Evolutionary conservation across 176 grass and related monocot species (phyloP).

Genomic region (Bonia amplexicaulis): DNA sequence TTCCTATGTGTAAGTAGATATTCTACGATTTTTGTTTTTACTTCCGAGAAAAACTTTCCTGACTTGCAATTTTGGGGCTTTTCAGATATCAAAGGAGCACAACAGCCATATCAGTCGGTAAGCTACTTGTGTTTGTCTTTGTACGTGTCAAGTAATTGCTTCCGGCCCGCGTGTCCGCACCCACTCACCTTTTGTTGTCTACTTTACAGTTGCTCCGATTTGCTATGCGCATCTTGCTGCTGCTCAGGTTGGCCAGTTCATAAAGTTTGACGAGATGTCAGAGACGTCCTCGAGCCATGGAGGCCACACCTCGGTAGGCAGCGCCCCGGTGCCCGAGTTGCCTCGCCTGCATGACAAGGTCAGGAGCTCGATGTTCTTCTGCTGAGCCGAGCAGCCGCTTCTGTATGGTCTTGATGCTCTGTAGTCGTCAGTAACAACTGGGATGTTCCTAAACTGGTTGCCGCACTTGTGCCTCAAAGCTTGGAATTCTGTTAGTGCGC

Average conservation of each 20-base stretch:
- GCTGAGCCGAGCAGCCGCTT: conserved; percentile 20
- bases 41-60: background rate
- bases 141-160: background rate
- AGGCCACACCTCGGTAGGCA: conserved; percentile 27
- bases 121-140: background rate
- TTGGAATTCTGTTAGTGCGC: background rate
- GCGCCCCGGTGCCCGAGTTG: conserved; percentile 49
- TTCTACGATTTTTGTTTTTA: background rate
- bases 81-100: conserved; percentile 94
- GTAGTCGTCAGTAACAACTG: background rate
- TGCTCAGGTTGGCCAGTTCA: conserved; percentile 68
- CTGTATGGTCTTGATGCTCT: background rate
- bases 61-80: background rate
- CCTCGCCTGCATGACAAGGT: conserved; percentile 81
- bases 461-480: background rate
- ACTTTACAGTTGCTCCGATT: conserved; percentile 70
- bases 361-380: conserved; percentile 86
- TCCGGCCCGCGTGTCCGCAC: too few species aligned
- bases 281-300: conserved; percentile 76
- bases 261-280: conserved; percentile 75
- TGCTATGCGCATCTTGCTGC: conserved; percentile 84
- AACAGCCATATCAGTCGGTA: conserved; percentile 87
- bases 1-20: conserved; percentile 68
- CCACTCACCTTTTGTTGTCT: background rate
- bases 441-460: background rate